Evolutionary conservation across 2,329 filamentous ascomycete species (phyloP), one percentile per base, ranked within the genome.

Genomic region (Cryphonectria carpinicola): DNA sequence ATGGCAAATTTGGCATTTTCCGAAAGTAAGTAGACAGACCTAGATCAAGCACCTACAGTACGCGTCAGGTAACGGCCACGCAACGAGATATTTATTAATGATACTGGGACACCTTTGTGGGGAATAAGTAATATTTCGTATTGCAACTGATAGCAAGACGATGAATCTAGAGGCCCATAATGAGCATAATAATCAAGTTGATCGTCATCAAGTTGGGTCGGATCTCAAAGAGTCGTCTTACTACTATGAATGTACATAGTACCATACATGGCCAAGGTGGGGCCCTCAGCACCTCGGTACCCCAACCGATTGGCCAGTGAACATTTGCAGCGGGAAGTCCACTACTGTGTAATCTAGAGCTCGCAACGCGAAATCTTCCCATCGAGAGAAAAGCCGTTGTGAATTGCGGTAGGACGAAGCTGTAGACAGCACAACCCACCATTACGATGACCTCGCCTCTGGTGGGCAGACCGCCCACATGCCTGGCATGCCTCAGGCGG

Each of bases 401-500:
- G 61, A n/a, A n/a, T 14, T 39, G 35, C 32, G 35, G 6, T 25
- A 35, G 25, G 63, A 32, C 4, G n/a, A 52, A 6, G 28, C 32
- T 19, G 63, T 43, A 28, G 11, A 64, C 61, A 25, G 19, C 39
- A n/a, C 35, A 17, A 14, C 37, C 39, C 35, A 49, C 61, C 35
- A 32, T 8, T 22, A 63, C 67, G 58, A 77, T 78, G 76, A 70
- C 74, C 19, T 72, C 69, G 52, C 71, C 75, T 25, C 65, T 74
- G 61, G 66, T 73, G 62, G 73, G 58, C 70, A 76, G 72, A 65
- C 70, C 74, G 66, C 73, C 75, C 63, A 74, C 75, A 60, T 77
- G 77, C 68, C 72, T 77, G 52, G 74, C 73, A 35, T 77, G 76
- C 61, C 69, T 78, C 52, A 75, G 77, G 68, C 74, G 75, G 52